These are phyloP conservation scores for Rhodomyrtus tomentosa DNA, from an alignment of 345 rosid species.

Conservation along the genomic window DNA sequence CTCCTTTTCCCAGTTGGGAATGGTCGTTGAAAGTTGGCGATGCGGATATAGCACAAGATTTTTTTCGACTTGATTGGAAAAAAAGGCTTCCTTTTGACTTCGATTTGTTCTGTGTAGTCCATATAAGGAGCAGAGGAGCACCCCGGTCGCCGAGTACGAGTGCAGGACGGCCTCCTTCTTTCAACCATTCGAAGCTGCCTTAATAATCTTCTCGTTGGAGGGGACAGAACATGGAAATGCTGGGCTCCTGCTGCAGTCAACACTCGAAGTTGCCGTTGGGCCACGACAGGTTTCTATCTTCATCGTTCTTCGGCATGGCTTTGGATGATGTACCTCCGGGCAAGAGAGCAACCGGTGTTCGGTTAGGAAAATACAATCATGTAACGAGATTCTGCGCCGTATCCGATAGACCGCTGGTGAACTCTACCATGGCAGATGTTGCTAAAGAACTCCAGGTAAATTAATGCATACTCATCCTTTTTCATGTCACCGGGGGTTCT, in stretches of 20 bases:
- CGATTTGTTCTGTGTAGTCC: background rate
- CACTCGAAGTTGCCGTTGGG: constrained; percentile 11
- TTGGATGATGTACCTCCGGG: constrained; percentile 2
- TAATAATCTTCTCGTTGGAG: background rate
- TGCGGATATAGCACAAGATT: background rate
- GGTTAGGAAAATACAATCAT: constrained; percentile 3
- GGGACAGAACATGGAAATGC: background rate
- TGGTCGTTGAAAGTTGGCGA: background rate
- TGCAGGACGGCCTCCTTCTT: background rate
- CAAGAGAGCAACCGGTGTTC: constrained; percentile 9
- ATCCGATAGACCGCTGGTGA: constrained; percentile 9
- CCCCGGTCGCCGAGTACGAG: background rate
- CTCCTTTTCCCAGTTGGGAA: background rate
- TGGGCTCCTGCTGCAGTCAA: constrained; percentile 6
- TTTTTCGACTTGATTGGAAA: background rate
- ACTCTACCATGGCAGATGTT: constrained; percentile 44
- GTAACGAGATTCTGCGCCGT: constrained; percentile 3
- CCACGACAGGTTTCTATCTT: constrained; percentile 9
- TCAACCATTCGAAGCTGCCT: background rate
- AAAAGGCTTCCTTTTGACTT: background rate
- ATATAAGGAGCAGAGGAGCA: background rate
- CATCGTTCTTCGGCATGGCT: constrained; percentile 22
- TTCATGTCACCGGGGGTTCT: background rate
- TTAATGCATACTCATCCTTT: background rate
- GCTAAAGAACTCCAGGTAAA: constrained; percentile 40